Conservation (phyloP, 352 stramenopile species). For the Hyaloperonospora brassicae region DNA sequence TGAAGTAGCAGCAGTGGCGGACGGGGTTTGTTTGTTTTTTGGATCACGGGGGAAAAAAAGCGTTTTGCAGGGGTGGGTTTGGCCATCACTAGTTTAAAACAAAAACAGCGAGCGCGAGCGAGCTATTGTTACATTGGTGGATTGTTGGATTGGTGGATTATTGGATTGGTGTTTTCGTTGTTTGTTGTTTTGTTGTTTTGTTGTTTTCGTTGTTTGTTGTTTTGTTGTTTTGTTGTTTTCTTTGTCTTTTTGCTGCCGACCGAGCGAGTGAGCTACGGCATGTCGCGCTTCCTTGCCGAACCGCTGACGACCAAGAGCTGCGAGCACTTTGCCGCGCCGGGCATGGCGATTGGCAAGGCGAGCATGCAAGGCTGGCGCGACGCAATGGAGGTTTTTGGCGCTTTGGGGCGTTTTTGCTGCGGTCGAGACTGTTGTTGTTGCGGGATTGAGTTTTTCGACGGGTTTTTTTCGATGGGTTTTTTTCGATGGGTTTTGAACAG, state of each 20-base stretch:
- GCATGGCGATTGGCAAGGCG: constrained; percentile 55
- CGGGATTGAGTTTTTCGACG: background rate
- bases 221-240: background rate
- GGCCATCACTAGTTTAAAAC: no score
- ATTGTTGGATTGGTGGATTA: no score
- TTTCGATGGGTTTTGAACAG: constrained; percentile 19
- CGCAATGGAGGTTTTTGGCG: constrained; percentile 59
- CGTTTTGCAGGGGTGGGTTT: no score
- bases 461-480: background rate
- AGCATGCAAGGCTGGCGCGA: constrained; percentile 84
- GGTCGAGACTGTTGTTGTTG: no score
- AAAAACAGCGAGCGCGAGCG: no score
- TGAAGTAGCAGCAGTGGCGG: no score
- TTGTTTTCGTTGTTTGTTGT: no score
- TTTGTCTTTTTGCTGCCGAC: constrained; percentile 1
- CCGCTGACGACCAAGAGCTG: constrained; percentile 72
- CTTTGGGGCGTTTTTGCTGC: constrained; percentile 1
- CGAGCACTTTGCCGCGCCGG: constrained; percentile 29
- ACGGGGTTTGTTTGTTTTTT: no score
- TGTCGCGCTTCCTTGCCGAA: constrained; percentile 82
- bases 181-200: constrained; percentile 2
- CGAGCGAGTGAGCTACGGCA: constrained; percentile 11
- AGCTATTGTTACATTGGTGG: no score
- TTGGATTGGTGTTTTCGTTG: no score
- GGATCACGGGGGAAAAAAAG: no score